Evolutionary conservation across 805 yeast species (phyloP), one percentile per base, ranked within the genome.

Genomic region (Pachysolen tannophilus): DNA sequence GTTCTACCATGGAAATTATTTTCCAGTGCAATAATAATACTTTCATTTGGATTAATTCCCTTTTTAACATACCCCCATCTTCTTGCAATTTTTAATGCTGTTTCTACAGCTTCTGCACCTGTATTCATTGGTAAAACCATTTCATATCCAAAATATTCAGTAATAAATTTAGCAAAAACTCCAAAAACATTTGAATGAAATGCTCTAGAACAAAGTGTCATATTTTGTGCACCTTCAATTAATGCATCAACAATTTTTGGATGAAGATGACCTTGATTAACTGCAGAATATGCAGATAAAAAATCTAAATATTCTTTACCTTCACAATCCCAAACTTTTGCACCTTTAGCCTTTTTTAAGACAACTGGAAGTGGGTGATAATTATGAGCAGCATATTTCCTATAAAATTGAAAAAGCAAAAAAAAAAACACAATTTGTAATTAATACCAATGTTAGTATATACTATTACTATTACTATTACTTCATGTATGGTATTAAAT

Each of bases 51-150:
- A 21, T 87, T 79, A 47, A 90, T 90, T 3, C 82, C 82, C 65
- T 90, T 90, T 58, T 75, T 77, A 50, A 70, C 71, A 67, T 88
- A 90, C 38, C 97, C 97, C 97, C 97, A 90, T 67, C 90, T 80
- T 72, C 97, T 80, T 34, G 97, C 97, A 41, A 90, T 67, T 61
- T 90, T 90, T 55, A 90, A 67, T 20, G 83, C 95, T 27, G 96
- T 85, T 65, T 90, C 97, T 28, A 90, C 97, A 8, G 97, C 97
- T 65, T 90, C 97, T 26, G 97, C 97, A 56, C 97, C 97, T 10
- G 97, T 90, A 67, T 90, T 90, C 97, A 88, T 90, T 46, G 97
- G 97, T 55, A 90, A 67, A 8, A 90, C 90, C 82, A 77, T 79
- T 52, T 90, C 97, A 61, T 85, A 90, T 54, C 78, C 72, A 65